Conservation (phyloP, 2,329 filamentous ascomycete genomes). For the Colletotrichum simmondsii region DNA sequence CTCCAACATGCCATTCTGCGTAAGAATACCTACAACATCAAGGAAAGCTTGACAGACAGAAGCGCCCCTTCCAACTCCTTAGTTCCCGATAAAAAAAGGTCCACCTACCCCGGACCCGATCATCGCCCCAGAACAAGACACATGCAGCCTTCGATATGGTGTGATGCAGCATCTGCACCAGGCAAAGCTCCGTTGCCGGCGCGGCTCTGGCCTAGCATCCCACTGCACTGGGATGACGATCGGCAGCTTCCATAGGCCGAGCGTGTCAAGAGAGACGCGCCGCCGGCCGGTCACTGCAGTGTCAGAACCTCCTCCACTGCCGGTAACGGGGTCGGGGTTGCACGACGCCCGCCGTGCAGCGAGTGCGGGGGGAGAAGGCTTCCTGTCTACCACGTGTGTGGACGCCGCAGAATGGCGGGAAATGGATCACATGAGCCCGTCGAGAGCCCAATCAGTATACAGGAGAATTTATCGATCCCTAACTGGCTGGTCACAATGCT, state of each 20-base stretch:
- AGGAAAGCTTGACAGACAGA: not conserved
- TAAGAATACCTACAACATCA: too few species aligned
- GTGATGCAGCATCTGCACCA: not conserved
- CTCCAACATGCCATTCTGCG: not conserved
- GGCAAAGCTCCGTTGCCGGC: slow-evolving; percentile 24
- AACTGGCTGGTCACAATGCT: not conserved
- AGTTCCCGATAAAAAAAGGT: not conserved
- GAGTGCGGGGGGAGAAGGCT: slow-evolving; percentile 19
- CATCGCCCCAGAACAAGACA: slow-evolving; percentile 13
- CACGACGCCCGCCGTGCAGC: slow-evolving; percentile 13
- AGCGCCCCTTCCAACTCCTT: not conserved
- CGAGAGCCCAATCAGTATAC: not conserved
- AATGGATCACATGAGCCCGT: slow-evolving; percentile 12
- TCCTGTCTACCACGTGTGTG: not conserved
- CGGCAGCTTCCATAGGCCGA: not conserved
- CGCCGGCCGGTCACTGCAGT: not conserved
- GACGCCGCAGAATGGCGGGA: not conserved
- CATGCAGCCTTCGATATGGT: slow-evolving; percentile 13
- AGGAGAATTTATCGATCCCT: not conserved
- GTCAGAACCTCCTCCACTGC: not conserved
- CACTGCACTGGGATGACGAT: slow-evolving; percentile 5
- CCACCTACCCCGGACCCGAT: slow-evolving; percentile 6
- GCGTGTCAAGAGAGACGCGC: not conserved
- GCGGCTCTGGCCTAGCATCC: slow-evolving; percentile 23
- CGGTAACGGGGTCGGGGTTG: not conserved